Evolutionary conservation across 225 moss, liverwort and hornwort species (phyloP), one percentile per base, ranked within the genome.

Genomic region (Pseudisothecium myosuroides): DNA sequence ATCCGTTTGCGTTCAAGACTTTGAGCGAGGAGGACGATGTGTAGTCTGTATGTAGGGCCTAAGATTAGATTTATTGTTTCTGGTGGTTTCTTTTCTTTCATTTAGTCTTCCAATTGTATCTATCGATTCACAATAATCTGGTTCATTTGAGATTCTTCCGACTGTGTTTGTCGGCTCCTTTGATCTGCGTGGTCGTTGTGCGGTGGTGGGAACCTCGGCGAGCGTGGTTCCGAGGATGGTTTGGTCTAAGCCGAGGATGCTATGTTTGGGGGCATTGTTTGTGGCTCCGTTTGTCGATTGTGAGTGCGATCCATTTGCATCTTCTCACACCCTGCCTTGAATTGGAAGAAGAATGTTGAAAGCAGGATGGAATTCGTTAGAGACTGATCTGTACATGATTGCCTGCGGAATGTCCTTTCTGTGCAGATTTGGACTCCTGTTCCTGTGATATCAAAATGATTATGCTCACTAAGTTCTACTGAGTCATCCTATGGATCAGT

Each of bases 1-100:
- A 93, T 71, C 98, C 98, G 8, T 97, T 98, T 41, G 86, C 96
- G 80, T 98, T 98, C 92, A 83, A 88, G 62, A 90, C 93, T 45
- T 94, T 98, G n/a, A 89, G 90, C 45, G 95, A 96, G 90, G 98
- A 97, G 76, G 98, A 98, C 37, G 98, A 96, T 88, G 87, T 92
- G 92, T 94, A 92, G 92, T 80, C 28, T 39, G 54, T 61, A 39
- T 39, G 34, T 55, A 28, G 66, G 52, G 29, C 67, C 11, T 73
- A 50, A 18, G 75, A 89, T 34, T 68, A 75, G 91, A 67, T 65
- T 64, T 10, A 50, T 76, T 71, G 67, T 55, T 69, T 54, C 17
- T 62, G 15, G 2, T 36, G 14, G 67, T 21, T 24, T 36, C 13
- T 31, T 19, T 80, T 59, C 39, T 79, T 72, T 74, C 56, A 43